A percentile compares a stretch with the other conserved stretches of the same genome.
phyloP scores from a whole-genome alignment of 2,329 filamentous ascomycete species.

The Zelopaecilomyces penicillatus region DNA sequence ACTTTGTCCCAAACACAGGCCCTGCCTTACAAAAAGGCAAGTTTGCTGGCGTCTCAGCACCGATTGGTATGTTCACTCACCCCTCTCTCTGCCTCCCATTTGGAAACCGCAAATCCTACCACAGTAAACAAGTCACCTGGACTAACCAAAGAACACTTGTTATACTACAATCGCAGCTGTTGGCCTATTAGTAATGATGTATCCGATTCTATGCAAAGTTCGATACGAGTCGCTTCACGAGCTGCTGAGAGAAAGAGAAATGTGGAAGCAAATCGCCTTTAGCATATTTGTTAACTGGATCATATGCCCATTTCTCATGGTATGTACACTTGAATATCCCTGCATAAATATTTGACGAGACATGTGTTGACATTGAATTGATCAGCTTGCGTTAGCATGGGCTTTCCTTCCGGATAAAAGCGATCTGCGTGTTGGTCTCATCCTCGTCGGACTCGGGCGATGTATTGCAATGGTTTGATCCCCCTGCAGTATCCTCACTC shows the following conservation, averaged over 20 bases:
- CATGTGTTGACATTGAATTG: too few species aligned
- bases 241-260: conserved; percentile 47
- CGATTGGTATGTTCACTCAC: conserved; percentile 42
- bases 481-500: not conserved
- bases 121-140: too few species aligned
- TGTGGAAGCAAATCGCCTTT: conserved; percentile 75
- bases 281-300: conserved; percentile 76
- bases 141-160: not conserved
- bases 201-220: conserved; percentile 82
- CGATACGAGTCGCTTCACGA: conserved; percentile 66
- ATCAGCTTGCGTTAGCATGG: conserved; percentile 57
- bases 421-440: conserved; percentile 56
- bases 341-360: too few species aligned
- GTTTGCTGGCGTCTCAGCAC: conserved; percentile 61
- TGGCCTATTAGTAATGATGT: conserved; percentile 86
- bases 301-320: conserved; percentile 73
- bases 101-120: too few species aligned
- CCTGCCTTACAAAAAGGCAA: conserved; percentile 58
- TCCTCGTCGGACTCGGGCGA: conserved; percentile 73
- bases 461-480: conserved; percentile 88
- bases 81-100: not conserved
- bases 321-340: conserved; percentile 23
- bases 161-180: conserved; percentile 42
- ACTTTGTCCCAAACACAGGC: conserved; percentile 57
- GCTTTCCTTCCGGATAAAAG: conserved; percentile 53